Base-by-base conservation (phyloP, 2,329 filamentous ascomycete genomes). In the Pleomassaria siparia region DNA sequence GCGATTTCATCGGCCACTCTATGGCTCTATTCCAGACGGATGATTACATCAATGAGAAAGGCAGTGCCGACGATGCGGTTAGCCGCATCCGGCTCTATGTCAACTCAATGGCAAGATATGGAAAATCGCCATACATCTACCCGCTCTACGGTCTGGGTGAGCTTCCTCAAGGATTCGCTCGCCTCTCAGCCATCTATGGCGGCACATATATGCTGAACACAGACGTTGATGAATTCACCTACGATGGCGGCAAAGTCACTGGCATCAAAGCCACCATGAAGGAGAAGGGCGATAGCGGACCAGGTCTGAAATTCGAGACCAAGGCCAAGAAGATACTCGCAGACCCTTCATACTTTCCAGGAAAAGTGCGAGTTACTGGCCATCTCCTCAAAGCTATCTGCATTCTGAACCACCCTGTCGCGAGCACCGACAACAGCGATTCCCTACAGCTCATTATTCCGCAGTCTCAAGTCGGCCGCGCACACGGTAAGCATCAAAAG, bases 131-230 rank as follows among this genome's bases (percentile, higher is more conserved):
- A 37, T 99, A 97, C 80, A 97, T 99, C 78, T 99, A 99, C 80
- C 95, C 94, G 40, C 85, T 97, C 25, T 99, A 99, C 77, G 94
- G 94, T 53, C 85, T 99, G 41, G 94, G 89, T 70, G 94, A 99
- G 78, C 87, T 99, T 47, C 95, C 94, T 28, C 94, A 99, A 76
- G 92, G 92, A 50, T 99, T 99, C 66, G 94, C 94, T 55, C 91
- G 94, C 73, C 83, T 99, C 45, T 96, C 91, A 32, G 94, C 94
- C 72, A 97, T 99, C 75, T 97, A 99, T 70, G 94, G 94, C 57
- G 94, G 94, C 62, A 99, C 94, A 42, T 99, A 99, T 78, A 99
- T 99, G 91, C 86, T 99, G 66, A 97, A 97, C 80, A 95, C 94
- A 60, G 85, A 85, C 60, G 82, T 99, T 46, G 88, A 97, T 55